phyloP scores from a whole-genome alignment of 73 alveolate species.

The Tetrahymena malaccensis region DNA sequence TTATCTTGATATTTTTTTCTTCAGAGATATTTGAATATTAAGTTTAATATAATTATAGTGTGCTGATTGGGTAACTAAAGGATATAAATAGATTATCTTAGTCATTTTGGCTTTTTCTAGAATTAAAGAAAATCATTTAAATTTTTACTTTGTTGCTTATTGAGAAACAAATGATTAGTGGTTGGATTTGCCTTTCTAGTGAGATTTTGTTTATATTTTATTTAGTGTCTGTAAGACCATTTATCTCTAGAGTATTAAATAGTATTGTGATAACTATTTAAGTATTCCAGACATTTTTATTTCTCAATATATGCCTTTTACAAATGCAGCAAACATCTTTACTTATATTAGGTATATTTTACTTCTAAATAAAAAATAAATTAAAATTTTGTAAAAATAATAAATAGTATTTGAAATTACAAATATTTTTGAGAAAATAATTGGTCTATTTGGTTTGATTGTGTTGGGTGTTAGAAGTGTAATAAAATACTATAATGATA shows the following conservation, averaged over 20 bases:
- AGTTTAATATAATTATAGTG: background rate
- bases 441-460: background rate
- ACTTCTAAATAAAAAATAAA: background rate
- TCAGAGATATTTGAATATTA: background rate
- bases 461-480: background rate
- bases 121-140: background rate
- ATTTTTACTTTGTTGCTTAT: background rate
- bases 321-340: background rate
- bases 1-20: too few relatives aligned
- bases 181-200: background rate
- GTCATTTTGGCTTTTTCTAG: background rate
- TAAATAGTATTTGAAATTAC: background rate
- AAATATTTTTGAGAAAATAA: background rate
- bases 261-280: background rate
- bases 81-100: background rate
- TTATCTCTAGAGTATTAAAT: background rate
- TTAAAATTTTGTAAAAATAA: background rate
- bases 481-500: background rate
- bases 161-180: background rate
- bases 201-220: background rate
- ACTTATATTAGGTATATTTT: background rate
- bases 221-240: background rate
- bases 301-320: background rate
- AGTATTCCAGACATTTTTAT: background rate
- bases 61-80: background rate